A percentile compares a stretch with the other conserved stretches of the same genome.
Evolutionary conservation across 2,329 filamentous ascomycete species (phyloP).

Genomic region (Arthroderma sp.): DNA sequence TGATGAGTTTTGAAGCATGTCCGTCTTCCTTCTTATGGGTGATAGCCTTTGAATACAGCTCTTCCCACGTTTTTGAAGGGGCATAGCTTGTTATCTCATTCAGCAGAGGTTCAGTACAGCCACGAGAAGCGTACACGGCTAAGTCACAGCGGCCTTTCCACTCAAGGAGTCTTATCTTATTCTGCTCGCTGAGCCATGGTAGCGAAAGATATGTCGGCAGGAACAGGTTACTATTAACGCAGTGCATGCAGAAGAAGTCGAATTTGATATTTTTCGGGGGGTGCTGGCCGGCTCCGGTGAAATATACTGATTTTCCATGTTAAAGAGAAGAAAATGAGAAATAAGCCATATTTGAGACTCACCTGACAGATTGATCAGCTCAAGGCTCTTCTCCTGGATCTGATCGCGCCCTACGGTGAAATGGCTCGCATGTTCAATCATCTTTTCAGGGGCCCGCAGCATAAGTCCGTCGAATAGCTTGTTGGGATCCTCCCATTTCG

Average conservation of each 20-base stretch:
- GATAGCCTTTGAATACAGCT: constrained; percentile 34
- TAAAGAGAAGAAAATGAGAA: background rate
- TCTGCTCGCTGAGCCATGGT: constrained; percentile 45
- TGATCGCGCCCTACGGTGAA: constrained; percentile 46
- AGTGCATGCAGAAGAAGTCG: constrained; percentile 77
- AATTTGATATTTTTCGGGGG: constrained; percentile 55
- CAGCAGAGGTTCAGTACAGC: constrained; percentile 46
- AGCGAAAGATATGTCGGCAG: constrained; percentile 48
- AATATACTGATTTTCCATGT: constrained; percentile 32
- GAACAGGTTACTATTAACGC: constrained; percentile 66
- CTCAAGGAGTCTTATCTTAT: constrained; percentile 60
- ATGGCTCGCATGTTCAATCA: constrained; percentile 47
- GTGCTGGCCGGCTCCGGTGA: constrained; percentile 48
- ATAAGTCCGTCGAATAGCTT: constrained; percentile 60
- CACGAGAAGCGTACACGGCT: constrained; percentile 57
- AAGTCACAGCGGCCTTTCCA: constrained; percentile 71
- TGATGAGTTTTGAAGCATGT: constrained; percentile 62
- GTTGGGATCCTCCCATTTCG: constrained; percentile 42
- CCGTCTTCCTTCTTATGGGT: constrained; percentile 54
- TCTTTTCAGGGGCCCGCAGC: constrained; percentile 47
- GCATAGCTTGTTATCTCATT: constrained; percentile 49
- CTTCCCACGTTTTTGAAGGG: constrained; percentile 37
- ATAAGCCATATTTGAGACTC: constrained; percentile 12
- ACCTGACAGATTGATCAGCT: constrained; percentile 57
- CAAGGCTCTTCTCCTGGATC: constrained; percentile 43